phyloP scores from a whole-genome alignment of 495 filamentous ascomycete species.

The Podospora conica region DNA sequence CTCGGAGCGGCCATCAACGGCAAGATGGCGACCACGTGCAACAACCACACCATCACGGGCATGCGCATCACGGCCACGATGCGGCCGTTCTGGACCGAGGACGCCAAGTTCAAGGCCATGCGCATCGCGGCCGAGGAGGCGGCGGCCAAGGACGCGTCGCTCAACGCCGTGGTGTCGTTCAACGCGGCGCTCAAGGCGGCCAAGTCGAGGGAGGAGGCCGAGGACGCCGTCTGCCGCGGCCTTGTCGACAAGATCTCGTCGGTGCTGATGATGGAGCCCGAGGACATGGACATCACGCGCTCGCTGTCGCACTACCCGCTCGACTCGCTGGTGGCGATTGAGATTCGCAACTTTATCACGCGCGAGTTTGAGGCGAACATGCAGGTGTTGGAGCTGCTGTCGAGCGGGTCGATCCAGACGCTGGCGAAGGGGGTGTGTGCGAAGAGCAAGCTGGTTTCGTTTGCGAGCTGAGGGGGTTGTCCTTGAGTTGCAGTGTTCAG shows the following conservation, averaged over 20 bases:
- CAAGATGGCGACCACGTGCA: constrained; percentile 32
- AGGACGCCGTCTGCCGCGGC: constrained; percentile 40
- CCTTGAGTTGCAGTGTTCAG: not conserved
- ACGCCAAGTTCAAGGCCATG: constrained; percentile 48
- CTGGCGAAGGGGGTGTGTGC: constrained; percentile 42
- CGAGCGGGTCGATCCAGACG: constrained; percentile 44
- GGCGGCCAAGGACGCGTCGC: constrained; percentile 32
- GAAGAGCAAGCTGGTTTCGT: constrained; percentile 43
- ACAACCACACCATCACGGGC: constrained; percentile 47
- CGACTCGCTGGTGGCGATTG: constrained; percentile 48
- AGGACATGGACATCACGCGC: constrained; percentile 45
- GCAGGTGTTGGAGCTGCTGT: constrained; percentile 48
- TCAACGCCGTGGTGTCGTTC: constrained; percentile 35
- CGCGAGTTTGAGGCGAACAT: constrained; percentile 47
- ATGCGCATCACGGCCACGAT: constrained; percentile 42
- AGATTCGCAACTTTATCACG: constrained; percentile 49
- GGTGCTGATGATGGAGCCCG: constrained; percentile 46
- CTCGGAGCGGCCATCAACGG: constrained; percentile 44
- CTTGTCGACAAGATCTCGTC: constrained; percentile 43
- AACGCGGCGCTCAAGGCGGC: constrained; percentile 37
- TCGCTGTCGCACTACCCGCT: constrained; percentile 47
- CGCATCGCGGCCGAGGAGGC: constrained; percentile 41
- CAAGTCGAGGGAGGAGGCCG: constrained; percentile 38
- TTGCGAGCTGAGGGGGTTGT: not conserved
- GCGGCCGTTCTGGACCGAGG: constrained; percentile 45